Evolutionary conservation across 768 basidiomycete genomes (phyloP), one percentile per base, ranked within the genome.

Genomic region (Lentinula lateritia): DNA sequence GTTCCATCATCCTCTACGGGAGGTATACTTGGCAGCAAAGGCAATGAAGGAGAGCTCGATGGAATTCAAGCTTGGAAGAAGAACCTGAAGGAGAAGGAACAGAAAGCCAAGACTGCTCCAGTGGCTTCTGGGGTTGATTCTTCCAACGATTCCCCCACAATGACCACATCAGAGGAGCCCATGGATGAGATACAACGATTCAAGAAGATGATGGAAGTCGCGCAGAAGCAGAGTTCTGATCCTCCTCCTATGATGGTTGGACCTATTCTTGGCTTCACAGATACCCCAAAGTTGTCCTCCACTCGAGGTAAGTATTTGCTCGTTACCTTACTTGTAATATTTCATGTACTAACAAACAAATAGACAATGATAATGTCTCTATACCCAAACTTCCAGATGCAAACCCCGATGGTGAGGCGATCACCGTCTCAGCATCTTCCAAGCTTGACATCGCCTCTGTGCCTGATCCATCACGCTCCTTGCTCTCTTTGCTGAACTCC

Each of bases 31-130:
- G 88, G 89, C 16, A 83, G 83, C 7, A 82, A 82, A 62, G 76
- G 75, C 36, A 71, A 74, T 32, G 81, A 83, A 52, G 92, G 89
- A 18, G 88, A 89, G 68, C 75, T 92, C 28, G 92, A 93, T 70
- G 85, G 89, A 39, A 91, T 94, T 36, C 92, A 94, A 67, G 90
- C 87, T 2, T 93, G 91, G 84, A 94, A 92, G 79, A 90, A 87
- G 70, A 88, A 84, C 52, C 80, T 91, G 77, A 92, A 88, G 68
- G 88, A 89, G 72, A 88, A 85, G 65, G 88, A 88, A 64, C 75
- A 78, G 66, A 86, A 84, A 68, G 81, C 83, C 59, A 81, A 79
- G 67, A 50, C 60, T 38, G 70, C 69, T 15, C 65, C 61, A 35
- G 67, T 71, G 45, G 66, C 68, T 6, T 63, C 70, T 50, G 46